These are phyloP conservation scores for Mucor indicus DNA, from an alignment of 371 early-diverging fungal species.

Conservation along the genomic window DNA sequence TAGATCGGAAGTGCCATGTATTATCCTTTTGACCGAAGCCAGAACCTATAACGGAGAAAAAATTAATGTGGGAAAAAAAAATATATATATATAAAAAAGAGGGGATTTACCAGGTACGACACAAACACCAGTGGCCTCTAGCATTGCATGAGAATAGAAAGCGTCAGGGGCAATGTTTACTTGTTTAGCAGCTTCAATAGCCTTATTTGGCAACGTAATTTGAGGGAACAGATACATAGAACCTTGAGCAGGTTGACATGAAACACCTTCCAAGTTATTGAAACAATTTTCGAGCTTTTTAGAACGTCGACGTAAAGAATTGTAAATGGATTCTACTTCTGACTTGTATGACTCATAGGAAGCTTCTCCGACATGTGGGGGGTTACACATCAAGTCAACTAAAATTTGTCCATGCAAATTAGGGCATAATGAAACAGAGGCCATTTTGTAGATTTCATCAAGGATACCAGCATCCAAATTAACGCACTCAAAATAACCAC, in stretches of 20 bases:
- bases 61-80: conserved; percentile 5
- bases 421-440: conserved; percentile 90
- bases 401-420: conserved; percentile 84
- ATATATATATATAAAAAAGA: neutral
- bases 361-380: conserved; percentile 78
- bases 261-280: conserved; percentile 82
- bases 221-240: conserved; percentile 96
- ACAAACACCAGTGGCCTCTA: conserved; percentile 86
- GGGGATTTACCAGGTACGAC: conserved; percentile 58
- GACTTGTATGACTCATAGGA: conserved; percentile 73
- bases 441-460: conserved; percentile 90
- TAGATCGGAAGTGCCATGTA: conserved; percentile 94
- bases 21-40: conserved; percentile 92
- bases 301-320: conserved; percentile 82
- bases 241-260: conserved; percentile 87
- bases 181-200: conserved; percentile 66
- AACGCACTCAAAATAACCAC: conserved; percentile 95
- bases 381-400: conserved; percentile 92
- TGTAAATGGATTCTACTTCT: conserved; percentile 77
- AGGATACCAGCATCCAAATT: conserved; percentile 73
- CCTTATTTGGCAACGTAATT: conserved; percentile 72
- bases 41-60: conserved; percentile 30
- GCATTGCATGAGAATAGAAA: conserved; percentile 81
- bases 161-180: conserved; percentile 75
- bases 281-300: conserved; percentile 72